Conservation (phyloP, 331 rosid species). For the Quercus lobata region DNA sequence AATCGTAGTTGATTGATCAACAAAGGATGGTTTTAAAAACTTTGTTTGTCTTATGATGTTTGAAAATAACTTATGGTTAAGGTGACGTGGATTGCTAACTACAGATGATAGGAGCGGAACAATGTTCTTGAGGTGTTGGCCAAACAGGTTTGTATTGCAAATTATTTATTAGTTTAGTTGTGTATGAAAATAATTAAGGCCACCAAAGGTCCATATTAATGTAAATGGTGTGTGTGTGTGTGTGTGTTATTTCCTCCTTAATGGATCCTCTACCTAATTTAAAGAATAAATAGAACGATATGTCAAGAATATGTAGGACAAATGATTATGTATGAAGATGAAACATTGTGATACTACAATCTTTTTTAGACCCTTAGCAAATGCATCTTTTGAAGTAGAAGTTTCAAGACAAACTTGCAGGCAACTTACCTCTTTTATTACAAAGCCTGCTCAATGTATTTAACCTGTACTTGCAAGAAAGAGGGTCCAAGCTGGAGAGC, state of each 20-base stretch:
- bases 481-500: slow-evolving; percentile 58
- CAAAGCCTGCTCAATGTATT: neutral
- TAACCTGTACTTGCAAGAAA: slow-evolving; percentile 26
- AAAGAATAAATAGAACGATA: neutral
- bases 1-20: slow-evolving; percentile 34
- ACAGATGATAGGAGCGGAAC: slow-evolving; percentile 15
- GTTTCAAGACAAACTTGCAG: neutral
- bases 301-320: neutral
- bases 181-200: neutral
- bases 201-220: neutral
- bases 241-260: neutral
- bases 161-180: slow-evolving; percentile 16
- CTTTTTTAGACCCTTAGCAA: no score
- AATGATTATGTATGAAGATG: neutral
- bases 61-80: slow-evolving; percentile 30
- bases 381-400: neutral
- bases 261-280: neutral
- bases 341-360: neutral
- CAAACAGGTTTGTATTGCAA: slow-evolving; percentile 8
- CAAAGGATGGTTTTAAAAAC: slow-evolving; percentile 2
- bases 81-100: slow-evolving; percentile 6
- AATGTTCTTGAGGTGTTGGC: neutral
- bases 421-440: neutral
- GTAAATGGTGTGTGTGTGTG: neutral
- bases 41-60: slow-evolving; percentile 4